These are phyloP conservation scores for Solanum tarijense DNA, from an alignment of 257 asterid species.

Conservation along the genomic window DNA sequence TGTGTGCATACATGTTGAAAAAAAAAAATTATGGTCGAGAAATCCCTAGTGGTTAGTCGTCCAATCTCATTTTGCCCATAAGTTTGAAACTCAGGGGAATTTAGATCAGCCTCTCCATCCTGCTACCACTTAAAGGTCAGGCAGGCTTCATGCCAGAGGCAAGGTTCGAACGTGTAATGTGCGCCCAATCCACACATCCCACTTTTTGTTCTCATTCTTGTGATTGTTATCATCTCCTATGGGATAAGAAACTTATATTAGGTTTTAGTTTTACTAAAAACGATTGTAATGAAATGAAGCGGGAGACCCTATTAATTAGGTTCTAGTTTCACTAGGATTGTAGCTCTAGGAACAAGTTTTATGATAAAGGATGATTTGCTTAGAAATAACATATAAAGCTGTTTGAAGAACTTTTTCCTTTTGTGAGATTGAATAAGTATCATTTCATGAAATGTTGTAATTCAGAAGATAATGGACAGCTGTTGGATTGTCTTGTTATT, in stretches of 20 bases:
- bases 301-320: not conserved
- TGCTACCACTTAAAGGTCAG: not conserved
- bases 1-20: not conserved
- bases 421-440: not conserved
- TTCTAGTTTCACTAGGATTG: not conserved
- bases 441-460: not conserved
- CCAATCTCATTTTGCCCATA: not conserved
- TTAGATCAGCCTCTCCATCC: not conserved
- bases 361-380: not conserved
- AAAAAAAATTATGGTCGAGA: not conserved
- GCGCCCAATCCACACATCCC: not conserved
- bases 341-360: not conserved
- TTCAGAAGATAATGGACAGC: not conserved
- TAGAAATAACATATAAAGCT: not conserved
- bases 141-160: not conserved
- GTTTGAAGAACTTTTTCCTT: not conserved
- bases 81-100: not conserved
- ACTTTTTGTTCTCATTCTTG: not conserved
- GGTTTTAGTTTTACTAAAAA: not conserved
- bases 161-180: not conserved
- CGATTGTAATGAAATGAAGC: not conserved
- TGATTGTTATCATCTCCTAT: not conserved
- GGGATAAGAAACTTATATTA: not conserved
- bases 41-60: not conserved
- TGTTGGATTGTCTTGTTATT: not conserved